phyloP scores from a whole-genome alignment of 495 filamentous ascomycete species.

The Lophium mytilinum region DNA sequence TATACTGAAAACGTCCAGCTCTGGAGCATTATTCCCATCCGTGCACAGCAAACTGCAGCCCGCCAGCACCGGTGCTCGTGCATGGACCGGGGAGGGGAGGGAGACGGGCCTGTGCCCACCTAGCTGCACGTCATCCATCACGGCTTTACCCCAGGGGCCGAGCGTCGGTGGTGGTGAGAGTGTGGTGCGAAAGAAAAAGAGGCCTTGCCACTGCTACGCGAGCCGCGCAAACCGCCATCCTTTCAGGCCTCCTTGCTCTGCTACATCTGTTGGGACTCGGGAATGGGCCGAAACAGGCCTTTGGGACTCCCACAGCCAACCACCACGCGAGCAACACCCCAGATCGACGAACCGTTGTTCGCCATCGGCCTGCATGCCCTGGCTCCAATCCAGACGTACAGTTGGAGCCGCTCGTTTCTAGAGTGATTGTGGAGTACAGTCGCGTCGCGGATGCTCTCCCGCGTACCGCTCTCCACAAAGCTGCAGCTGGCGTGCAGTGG shows the following conservation, averaged over 20 bases:
- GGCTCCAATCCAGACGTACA: neutral
- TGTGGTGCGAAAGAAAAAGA: neutral
- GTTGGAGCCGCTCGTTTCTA: neutral
- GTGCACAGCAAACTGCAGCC: too few species aligned
- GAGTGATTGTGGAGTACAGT: too few species aligned
- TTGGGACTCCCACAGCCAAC: neutral
- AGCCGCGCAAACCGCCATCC: neutral
- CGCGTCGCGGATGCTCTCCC: too few species aligned
- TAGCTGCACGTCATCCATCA: neutral
- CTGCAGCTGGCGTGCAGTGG: too few species aligned
- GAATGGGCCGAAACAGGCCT: neutral
- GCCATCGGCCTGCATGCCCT: neutral
- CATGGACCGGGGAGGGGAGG: too few species aligned
- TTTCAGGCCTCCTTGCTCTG: too few species aligned
- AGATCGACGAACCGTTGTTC: conserved; percentile 1
- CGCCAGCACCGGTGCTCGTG: too few species aligned
- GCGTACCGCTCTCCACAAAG: too few species aligned
- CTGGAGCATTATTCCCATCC: too few species aligned
- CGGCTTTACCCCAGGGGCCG: neutral
- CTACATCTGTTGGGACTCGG: neutral
- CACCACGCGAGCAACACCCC: neutral
- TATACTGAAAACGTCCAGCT: too few species aligned
- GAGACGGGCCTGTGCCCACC: neutral
- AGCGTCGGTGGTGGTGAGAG: too few species aligned
- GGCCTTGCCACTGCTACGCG: neutral